Evolutionary conservation across 2,329 filamentous ascomycete species (phyloP).

Genomic region (Cadophora luteo-olivacea): DNA sequence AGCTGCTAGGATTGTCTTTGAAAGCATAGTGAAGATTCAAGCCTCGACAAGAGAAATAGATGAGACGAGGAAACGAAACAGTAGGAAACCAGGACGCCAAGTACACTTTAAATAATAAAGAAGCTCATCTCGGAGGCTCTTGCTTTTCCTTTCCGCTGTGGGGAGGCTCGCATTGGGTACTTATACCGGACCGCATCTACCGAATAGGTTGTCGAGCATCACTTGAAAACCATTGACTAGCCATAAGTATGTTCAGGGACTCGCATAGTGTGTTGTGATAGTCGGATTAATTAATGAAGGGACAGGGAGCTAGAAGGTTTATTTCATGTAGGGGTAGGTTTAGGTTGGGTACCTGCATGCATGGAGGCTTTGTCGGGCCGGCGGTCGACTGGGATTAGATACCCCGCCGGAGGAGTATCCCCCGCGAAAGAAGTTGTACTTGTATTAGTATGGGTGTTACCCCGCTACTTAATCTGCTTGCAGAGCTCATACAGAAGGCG

Average conservation of each 20-base stretch:
- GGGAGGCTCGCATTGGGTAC: neutral
- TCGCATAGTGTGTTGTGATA: neutral
- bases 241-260: neutral
- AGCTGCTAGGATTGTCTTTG: constrained; percentile 24
- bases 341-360: constrained; percentile 5
- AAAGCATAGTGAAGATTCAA: constrained; percentile 33
- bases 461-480: no score
- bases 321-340: no score
- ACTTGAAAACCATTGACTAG: neutral
- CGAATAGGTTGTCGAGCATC: neutral
- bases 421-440: neutral
- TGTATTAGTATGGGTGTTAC: no score
- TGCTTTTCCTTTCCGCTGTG: neutral
- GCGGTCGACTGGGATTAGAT: constrained; percentile 10
- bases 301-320: no score
- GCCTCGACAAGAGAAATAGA: neutral
- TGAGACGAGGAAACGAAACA: neutral
- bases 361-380: constrained; percentile 1
- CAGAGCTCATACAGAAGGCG: no score
- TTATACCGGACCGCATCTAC: neutral
- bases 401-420: constrained; percentile 10
- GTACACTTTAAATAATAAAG: neutral
- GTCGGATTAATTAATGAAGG: constrained; percentile 2
- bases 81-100: neutral
- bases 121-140: neutral